Base-by-base conservation (phyloP, 306 rosid genomes). In the Senna siamea region DNA sequence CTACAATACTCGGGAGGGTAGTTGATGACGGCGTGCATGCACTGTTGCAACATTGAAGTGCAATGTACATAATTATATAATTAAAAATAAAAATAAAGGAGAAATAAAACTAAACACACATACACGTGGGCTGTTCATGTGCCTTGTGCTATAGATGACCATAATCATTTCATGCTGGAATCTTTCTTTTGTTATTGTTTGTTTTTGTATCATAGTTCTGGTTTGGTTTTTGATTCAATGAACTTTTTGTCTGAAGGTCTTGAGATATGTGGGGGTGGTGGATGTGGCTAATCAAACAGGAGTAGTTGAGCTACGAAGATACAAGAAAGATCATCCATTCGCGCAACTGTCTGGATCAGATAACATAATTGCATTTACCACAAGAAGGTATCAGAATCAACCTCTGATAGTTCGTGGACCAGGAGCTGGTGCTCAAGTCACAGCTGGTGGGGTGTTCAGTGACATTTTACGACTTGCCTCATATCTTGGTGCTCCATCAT, bases 361-460 rank as follows among this genome's bases (percentile, higher is more conserved):
- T 78, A 93, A 93, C 43, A 93, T 93, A 6, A 93, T 93, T 61
- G 98, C 98, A 55, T 91, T 93, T 72, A 91, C 98, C 10, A 91
- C 98, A 46, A 84, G 77, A 22, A 91, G 98, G 85, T 93, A 93
- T 60, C 75, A 83, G 65, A 65, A 82, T 23, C 98, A 93, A 67
- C 98, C 97, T 78, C 79, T 93, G 73, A 93, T 93, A 58, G 89
- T 93, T 30, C 96, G 98, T 5, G 98, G 98, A 6, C 96, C 98
- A 2, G 98, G 98, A 43, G 98, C 97, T 3, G 98, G 98, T 74
- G 98, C 98, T 18, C 88, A 94, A 87, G 98, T 94, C 72, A 94
- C 98, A 6, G 98, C 98, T 7, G 98, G 98, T 63, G 98, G 98
- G 68, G 85, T 94, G 79, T 94, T 94, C 78, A 84, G 96, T 34